Evolutionary conservation across 495 filamentous ascomycete species (phyloP), one percentile per base, ranked within the genome.

Genomic region (Staphylotrichum longicolle): DNA sequence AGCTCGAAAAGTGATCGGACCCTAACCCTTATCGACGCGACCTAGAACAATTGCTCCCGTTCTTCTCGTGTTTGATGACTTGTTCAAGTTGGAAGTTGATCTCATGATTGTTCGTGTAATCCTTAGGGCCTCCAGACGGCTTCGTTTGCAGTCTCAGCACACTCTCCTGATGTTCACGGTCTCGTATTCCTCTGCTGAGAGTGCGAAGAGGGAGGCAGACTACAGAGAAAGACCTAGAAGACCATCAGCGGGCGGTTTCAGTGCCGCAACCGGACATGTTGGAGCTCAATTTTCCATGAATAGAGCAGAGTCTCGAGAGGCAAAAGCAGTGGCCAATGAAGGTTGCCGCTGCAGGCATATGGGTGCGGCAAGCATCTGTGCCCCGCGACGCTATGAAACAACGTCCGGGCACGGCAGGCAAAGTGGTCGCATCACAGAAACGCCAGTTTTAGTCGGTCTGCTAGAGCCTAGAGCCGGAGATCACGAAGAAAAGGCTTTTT

Each of bases 311-410:
- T 44, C 40, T 35, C n/a, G 20, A n/a, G 47, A 62, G 53, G 53
- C 60, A 27, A 57, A 52, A 57, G 39, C 14, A 15, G 61, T 51
- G 44, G 56, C 62, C 57, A 64, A 64, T 60, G 42, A n/a, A 32
- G 30, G 50, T 34, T 32, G 40, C 51, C 34, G 37, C 52, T 45
- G 20, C 51, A 45, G 46, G 45, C 50, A 40, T n/a, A 57, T 50
- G 11, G 49, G 59, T 44, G 48, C 34, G 4, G 53, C 41, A 34
- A 32, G 27, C 8, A n/a, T 34, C 40, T 11, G 6, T 15, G 32
- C 56, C 61, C 54, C 61, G 55, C 56, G 44, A 35, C 34, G 47
- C 8, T 12, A 46, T 42, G 40, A 40, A 45, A 30, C 48, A 34
- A 37, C 32, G 0, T 40, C 15, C 20, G 14, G 32, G 9, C 20